These are phyloP conservation scores for Talaromyces sp. DNA, from an alignment of 2,329 filamentous ascomycete genomes.

Conservation along the genomic window DNA sequence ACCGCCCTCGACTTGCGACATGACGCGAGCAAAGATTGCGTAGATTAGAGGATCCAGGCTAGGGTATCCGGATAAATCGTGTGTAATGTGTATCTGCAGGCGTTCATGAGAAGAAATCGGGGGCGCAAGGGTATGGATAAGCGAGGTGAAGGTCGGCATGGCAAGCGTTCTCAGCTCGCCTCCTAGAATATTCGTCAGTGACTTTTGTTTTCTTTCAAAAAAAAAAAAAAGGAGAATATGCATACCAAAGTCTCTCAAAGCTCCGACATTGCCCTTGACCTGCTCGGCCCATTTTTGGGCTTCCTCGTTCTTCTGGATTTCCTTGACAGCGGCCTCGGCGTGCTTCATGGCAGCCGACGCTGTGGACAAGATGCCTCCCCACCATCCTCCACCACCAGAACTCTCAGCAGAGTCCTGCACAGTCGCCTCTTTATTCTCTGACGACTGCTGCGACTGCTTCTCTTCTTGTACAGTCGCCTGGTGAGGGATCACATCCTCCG, in stretches of 20 bases:
- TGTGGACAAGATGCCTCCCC: slow-evolving; percentile 79
- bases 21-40: slow-evolving; percentile 86
- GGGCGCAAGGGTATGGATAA: slow-evolving; percentile 90
- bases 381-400: slow-evolving; percentile 72
- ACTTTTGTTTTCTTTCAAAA: not conserved
- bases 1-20: slow-evolving; percentile 98
- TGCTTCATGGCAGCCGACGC: slow-evolving; percentile 66
- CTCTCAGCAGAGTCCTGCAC: slow-evolving; percentile 55
- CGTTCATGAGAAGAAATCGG: slow-evolving; percentile 96
- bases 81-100: slow-evolving; percentile 93
- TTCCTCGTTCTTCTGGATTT: slow-evolving; percentile 94
- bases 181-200: slow-evolving; percentile 49
- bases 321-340: slow-evolving; percentile 86
- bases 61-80: slow-evolving; percentile 91
- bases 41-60: slow-evolving; percentile 91
- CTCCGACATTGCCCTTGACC: slow-evolving; percentile 81
- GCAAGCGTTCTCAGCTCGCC: slow-evolving; percentile 83
- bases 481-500: slow-evolving; percentile 52
- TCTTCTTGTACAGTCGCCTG: slow-evolving; percentile 17
- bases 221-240: not conserved
- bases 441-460: slow-evolving; percentile 27
- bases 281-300: slow-evolving; percentile 95
- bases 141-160: slow-evolving; percentile 88
- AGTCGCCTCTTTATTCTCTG: slow-evolving; percentile 40
- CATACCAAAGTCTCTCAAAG: slow-evolving; percentile 70